These are phyloP conservation scores for Salix caprea DNA, from an alignment of 345 rosid genomes.

Conservation along the genomic window DNA sequence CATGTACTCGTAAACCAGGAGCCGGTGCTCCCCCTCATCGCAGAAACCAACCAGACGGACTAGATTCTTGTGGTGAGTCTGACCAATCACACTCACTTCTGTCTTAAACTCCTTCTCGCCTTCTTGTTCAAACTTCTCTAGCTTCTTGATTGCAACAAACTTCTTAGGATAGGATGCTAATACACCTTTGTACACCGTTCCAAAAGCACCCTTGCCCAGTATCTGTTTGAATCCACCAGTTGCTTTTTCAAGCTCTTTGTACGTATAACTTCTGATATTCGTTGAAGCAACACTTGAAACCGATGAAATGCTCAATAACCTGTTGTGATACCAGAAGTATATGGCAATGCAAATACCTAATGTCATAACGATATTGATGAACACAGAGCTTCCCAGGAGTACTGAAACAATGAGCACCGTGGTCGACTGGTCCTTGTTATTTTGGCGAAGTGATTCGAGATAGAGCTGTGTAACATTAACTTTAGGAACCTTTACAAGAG, in stretches of 20 bases:
- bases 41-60: background rate
- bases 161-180: background rate
- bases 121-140: background rate
- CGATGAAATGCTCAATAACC: too few relatives aligned
- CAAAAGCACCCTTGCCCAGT: slow-evolving; percentile 42
- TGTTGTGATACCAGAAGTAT: too few relatives aligned
- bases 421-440: too few relatives aligned
- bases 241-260: slow-evolving; percentile 10
- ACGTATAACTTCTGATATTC: too few relatives aligned
- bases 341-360: too few relatives aligned
- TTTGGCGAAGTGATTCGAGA: too few relatives aligned
- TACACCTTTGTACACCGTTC: slow-evolving; percentile 9
- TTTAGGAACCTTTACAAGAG: too few relatives aligned
- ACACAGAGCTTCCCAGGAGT: too few relatives aligned
- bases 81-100: background rate
- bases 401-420: too few relatives aligned
- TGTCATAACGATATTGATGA: too few relatives aligned
- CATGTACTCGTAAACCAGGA: background rate
- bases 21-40: background rate
- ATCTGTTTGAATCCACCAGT: slow-evolving; percentile 31
- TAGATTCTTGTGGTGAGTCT: slow-evolving; percentile 1
- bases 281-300: too few relatives aligned
- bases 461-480: too few relatives aligned
- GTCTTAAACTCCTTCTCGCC: background rate
- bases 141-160: background rate